Conservation (phyloP, 257 asterid species). For the Nicotiana benthamiana region DNA sequence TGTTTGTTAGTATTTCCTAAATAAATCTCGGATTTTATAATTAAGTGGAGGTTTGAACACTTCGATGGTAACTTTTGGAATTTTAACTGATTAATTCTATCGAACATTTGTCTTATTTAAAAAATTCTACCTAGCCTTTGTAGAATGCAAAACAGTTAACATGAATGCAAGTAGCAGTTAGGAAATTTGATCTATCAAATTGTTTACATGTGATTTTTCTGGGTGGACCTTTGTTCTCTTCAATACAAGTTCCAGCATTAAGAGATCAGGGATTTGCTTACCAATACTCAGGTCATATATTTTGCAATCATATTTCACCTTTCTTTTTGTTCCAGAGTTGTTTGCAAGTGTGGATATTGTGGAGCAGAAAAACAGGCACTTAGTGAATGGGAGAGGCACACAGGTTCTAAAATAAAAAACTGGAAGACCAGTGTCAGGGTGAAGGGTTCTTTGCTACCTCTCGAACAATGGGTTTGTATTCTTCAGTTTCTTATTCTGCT, state of each 20-base stretch:
- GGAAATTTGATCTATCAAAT: background rate
- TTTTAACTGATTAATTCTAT: background rate
- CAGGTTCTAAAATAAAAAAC: constrained; percentile 73
- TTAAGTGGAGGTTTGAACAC: background rate
- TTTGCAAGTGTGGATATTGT: constrained; percentile 94
- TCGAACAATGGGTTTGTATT: constrained; percentile 91
- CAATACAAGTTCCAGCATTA: background rate
- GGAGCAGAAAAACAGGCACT: constrained; percentile 87
- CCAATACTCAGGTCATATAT: background rate
- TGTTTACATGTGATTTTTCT: background rate
- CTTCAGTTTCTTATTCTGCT: constrained; percentile 9
- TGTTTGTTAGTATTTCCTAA: background rate
- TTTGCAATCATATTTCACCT: background rate
- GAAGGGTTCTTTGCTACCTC: constrained; percentile 74
- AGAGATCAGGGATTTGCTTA: background rate
- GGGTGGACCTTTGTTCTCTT: background rate
- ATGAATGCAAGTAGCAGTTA: background rate
- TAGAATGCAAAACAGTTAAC: background rate
- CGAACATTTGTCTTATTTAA: background rate
- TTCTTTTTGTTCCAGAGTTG: constrained; percentile 55
- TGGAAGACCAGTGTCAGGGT: constrained; percentile 93
- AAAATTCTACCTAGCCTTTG: background rate
- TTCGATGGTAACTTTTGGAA: background rate
- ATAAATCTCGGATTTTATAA: background rate
- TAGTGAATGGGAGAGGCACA: constrained; percentile 95